phyloP scores from a whole-genome alignment of 352 stramenopile species.

The Thalassiosira livingstoniorum region DNA sequence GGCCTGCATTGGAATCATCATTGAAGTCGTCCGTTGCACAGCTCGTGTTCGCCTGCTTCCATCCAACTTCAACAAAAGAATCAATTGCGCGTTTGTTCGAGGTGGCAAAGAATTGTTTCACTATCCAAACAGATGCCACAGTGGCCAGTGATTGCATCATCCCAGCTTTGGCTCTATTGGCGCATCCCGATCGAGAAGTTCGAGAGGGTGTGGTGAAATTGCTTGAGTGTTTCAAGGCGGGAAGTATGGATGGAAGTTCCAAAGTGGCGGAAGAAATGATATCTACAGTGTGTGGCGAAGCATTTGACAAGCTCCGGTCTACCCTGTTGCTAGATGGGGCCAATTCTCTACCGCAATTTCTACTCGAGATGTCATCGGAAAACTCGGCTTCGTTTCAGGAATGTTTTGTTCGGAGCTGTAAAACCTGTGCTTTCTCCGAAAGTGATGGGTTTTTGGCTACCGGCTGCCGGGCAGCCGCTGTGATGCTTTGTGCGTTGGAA shows the following conservation, averaged over 20 bases:
- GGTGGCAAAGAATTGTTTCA: constrained; percentile 39
- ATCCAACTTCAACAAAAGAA: constrained; percentile 29
- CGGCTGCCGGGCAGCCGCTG: constrained; percentile 45
- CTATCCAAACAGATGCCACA: constrained; percentile 24
- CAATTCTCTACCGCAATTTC: constrained; percentile 51
- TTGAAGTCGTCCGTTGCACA: constrained; percentile 11
- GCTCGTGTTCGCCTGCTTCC: constrained; percentile 46
- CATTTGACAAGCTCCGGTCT: constrained; percentile 56
- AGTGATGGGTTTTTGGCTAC: constrained; percentile 38
- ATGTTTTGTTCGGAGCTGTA: constrained; percentile 50
- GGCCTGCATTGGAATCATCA: constrained; percentile 39
- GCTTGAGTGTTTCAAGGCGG: constrained; percentile 52
- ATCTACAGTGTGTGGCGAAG: constrained; percentile 41
- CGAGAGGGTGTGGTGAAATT: constrained; percentile 56
- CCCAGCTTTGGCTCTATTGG: constrained; percentile 60
- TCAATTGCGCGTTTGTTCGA: constrained; percentile 38
- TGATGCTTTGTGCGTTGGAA: constrained; percentile 74
- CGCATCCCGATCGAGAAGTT: constrained; percentile 54
- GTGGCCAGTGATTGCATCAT: constrained; percentile 57
- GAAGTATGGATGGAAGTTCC: constrained; percentile 28
- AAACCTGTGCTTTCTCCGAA: constrained; percentile 39
- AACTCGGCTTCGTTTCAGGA: constrained; percentile 28
- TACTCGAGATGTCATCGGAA: constrained; percentile 47
- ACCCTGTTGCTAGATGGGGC: constrained; percentile 70
- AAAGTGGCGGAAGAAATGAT: constrained; percentile 8